These are phyloP conservation scores for Zangia roseola DNA, from an alignment of 768 basidiomycete species.

Conservation along the genomic window DNA sequence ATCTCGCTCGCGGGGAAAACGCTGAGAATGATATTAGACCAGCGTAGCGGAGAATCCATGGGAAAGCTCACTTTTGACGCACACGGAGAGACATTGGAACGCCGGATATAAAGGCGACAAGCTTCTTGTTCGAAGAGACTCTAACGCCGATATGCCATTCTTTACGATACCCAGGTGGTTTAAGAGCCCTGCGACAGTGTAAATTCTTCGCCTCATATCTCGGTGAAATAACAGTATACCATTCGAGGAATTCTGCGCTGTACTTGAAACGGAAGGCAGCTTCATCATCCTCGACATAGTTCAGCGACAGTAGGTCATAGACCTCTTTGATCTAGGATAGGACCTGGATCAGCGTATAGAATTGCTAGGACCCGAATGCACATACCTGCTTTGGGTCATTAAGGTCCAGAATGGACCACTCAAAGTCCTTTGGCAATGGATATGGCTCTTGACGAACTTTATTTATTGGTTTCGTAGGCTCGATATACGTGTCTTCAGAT, in stretches of 20 bases:
- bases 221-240: slow-evolving; percentile 45
- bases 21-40: slow-evolving; percentile 39
- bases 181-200: slow-evolving; percentile 70
- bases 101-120: slow-evolving; percentile 96
- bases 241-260: slow-evolving; percentile 88
- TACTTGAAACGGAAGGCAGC: slow-evolving; percentile 98
- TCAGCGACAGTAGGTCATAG: slow-evolving; percentile 84
- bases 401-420: slow-evolving; percentile 85
- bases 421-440: slow-evolving; percentile 87
- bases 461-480: slow-evolving; percentile 69
- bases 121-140: slow-evolving; percentile 84
- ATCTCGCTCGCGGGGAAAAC: slow-evolving; percentile 80
- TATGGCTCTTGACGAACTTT: slow-evolving; percentile 89
- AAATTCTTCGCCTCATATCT: not conserved
- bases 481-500: slow-evolving; percentile 83
- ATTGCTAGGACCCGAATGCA: not conserved
- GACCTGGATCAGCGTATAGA: slow-evolving; percentile 1
- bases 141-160: slow-evolving; percentile 98
- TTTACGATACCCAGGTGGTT: slow-evolving; percentile 87
- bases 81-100: slow-evolving; percentile 87
- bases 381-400: slow-evolving; percentile 68
- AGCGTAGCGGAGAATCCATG: not conserved
- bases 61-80: slow-evolving; percentile 64
- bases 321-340: slow-evolving; percentile 82
- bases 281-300: slow-evolving; percentile 96